Evolutionary conservation across 352 stramenopile genomes (phyloP).

Genomic region (Phytophthora tubulina): DNA sequence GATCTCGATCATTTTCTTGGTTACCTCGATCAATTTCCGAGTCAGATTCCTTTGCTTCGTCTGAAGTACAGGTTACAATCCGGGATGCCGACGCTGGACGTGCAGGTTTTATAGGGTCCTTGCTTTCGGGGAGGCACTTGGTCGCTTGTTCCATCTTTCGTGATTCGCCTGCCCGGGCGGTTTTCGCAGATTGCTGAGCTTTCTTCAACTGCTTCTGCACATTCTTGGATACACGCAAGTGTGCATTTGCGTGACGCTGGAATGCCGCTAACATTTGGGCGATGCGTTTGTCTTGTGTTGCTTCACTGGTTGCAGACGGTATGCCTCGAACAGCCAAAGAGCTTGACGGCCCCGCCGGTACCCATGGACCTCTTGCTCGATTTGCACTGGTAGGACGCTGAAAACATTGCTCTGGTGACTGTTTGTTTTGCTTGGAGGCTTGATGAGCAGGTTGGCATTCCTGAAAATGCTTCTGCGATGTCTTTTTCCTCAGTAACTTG

Average conservation of each 20-base stretch:
- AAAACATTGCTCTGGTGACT: neutral
- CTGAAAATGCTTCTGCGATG: constrained; percentile 12
- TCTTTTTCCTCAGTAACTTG: constrained; percentile 31
- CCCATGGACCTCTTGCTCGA: constrained; percentile 16
- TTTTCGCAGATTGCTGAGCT: constrained; percentile 12
- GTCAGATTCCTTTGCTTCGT: neutral
- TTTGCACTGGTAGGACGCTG: constrained; percentile 16
- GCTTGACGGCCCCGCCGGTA: constrained; percentile 17
- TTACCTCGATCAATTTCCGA: constrained; percentile 1
- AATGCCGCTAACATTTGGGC: constrained; percentile 26
- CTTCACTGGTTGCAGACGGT: neutral
- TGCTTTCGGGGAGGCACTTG: neutral
- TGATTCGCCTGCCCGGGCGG: neutral
- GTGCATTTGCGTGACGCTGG: constrained; percentile 15
- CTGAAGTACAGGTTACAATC: neutral
- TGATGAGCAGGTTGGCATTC: neutral
- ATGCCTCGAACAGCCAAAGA: constrained; percentile 19
- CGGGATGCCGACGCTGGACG: constrained; percentile 12
- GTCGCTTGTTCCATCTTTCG: neutral
- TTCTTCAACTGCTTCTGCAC: constrained; percentile 27
- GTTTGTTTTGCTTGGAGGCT: constrained; percentile 7
- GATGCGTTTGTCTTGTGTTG: constrained; percentile 26
- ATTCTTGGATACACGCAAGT: constrained; percentile 22
- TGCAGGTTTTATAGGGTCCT: neutral
- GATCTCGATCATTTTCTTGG: constrained; percentile 15